Evolutionary conservation across 768 basidiomycete genomes (phyloP), one percentile per base, ranked within the genome.

Genomic region (Tubosaeta sp.): DNA sequence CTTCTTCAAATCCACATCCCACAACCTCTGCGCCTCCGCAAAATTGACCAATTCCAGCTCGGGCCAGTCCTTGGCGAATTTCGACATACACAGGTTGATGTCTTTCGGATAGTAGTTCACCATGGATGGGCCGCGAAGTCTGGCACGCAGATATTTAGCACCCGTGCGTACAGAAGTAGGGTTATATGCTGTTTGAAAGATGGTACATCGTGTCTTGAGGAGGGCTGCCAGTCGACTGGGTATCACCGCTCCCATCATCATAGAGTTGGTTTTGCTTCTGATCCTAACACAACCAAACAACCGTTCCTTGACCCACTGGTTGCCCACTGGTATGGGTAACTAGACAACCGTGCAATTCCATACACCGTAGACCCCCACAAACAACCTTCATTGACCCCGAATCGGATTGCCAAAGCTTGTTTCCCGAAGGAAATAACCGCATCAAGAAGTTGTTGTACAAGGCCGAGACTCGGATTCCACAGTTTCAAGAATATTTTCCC

Each of bases 101-200:
- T 73, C 68, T 19, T 71, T 66, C 0, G 88, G 88, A 71, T 95
- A 94, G 73, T 97, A 97, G 5, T 80, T 73, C 57, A 86, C 65
- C 85, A 97, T 89, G 26, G 91, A 79, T 0, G 92, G 92, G 0
- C 95, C 95, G 0, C 85, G 82, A 33, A 97, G 81, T 16, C 87
- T 78, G 13, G 80, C 76, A 17, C 87, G 84, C 43, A 97, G 83
- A 73, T 95, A 93, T 73, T 97, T 97, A 25, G 92, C 87, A 16
- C 95, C 95, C 0, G 89, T 94, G 14, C 95, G 85, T 13, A 82
- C 66, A 26, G 80, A 81, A 3, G 78, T 78, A 0, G 95, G 95
- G 71, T 97, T 97, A 72, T 88, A 92, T 4, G 86, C 76, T 10
- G 91, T 95, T 64, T 92, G 82, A 64, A 97, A 95, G 48, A 97